Base-by-base conservation (phyloP, 2,329 filamentous ascomycete species). In the Sporothrix brunneoviolacea region DNA sequence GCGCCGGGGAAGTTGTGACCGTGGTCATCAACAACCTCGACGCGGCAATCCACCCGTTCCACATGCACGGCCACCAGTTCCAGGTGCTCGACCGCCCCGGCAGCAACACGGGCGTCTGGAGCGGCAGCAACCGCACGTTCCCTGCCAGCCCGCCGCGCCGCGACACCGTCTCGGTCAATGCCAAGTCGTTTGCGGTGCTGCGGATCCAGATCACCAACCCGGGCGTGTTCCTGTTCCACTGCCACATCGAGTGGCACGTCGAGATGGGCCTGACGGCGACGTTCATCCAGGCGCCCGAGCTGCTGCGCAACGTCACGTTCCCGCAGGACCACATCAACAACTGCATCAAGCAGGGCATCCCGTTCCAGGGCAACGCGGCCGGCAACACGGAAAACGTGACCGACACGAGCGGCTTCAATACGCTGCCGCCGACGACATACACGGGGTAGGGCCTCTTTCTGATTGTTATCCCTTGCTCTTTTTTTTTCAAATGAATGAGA, bases 291-390 rank as follows among this genome's bases (percentile, higher is more conserved):
- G 75, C 71, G 0, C 78, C 79, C 0, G 73, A 79, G 48, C 62
- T 80, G 12, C 81, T 88, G 55, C 63, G 73, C 48, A 67, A 66
- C 3, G 62, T 78, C 45, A 68, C 66, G 1, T 77, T 88, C 39
- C 83, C 83, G 0, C 62, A 73, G 24, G 74, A 83, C 53, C 81
- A 86, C 58, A 68, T 74, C 57, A 68, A 66, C 19, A 64, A 64
- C 32, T 77, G 74, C 59, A 64, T 68, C 13, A 72, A 67, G 5
- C 65, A 65, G 19, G 68, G 68, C 15, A 70, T 75, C 2, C 74
- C 77, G 1, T 73, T 67, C 2, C 58, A 61, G 10, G 85, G 85
- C 0, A 88, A 89, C 58, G 85, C 85, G 0, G 85, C 79, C 0
- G 85, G 80, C 1, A 85, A 85, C 54, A 80, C 75, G 1, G 57